Conservation (phyloP, 306 rosid genomes). For the Aeschynomene evenia region DNA sequence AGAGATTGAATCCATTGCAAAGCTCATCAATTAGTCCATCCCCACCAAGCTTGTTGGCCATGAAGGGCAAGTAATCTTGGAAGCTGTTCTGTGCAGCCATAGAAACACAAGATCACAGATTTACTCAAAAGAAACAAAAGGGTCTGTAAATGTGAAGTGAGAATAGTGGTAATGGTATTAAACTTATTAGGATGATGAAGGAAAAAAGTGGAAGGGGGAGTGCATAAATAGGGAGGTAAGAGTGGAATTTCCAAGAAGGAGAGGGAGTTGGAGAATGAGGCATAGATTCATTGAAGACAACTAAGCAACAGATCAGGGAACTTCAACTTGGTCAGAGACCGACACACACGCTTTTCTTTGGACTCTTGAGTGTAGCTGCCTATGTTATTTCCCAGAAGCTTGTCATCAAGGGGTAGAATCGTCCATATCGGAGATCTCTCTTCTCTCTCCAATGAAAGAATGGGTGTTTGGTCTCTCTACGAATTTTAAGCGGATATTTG, state of each 20-base stretch:
- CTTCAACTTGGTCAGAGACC: not conserved
- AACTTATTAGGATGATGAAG: not conserved
- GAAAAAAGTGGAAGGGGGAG: not conserved
- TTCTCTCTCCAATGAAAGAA: too few species aligned
- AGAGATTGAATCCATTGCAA: constrained; percentile 55
- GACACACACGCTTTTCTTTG: not conserved
- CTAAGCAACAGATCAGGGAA: not conserved
- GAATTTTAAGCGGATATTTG: too few species aligned
- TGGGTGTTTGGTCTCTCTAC: too few species aligned
- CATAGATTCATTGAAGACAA: not conserved
- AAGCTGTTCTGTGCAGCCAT: constrained; percentile 51
- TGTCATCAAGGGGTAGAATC: not conserved
- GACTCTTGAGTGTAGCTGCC: not conserved
- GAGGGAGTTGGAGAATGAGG: not conserved
- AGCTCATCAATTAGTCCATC: constrained; percentile 66
- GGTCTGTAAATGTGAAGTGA: not conserved
- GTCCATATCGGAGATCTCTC: not conserved
- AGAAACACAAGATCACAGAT: not conserved
- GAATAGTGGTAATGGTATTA: not conserved
- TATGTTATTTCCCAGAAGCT: not conserved
- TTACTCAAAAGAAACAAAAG: not conserved
- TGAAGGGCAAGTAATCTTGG: constrained; percentile 60
- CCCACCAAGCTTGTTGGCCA: constrained; percentile 70
- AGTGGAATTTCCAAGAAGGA: not conserved
- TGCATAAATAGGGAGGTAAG: not conserved